Evolutionary conservation across 208 protist species (phyloP), one percentile per base, ranked within the genome.

Genomic region (Crithidia brevicula): DNA sequence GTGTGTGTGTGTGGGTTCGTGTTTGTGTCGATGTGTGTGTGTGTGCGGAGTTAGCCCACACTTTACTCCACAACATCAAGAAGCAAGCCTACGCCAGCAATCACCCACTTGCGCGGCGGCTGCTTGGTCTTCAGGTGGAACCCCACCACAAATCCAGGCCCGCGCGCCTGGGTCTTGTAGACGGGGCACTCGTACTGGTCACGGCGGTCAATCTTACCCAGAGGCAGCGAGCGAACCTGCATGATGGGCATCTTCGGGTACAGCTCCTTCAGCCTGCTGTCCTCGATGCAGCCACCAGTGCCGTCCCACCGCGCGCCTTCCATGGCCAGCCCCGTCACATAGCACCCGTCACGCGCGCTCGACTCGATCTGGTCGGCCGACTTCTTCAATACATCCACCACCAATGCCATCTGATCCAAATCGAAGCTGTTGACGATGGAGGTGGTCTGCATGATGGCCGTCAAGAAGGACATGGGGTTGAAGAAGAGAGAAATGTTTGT

Each of bases 391-490:
- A 98, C 92, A 81, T 98, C 95, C 50, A 96, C 81, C 34, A 97
- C 93, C 18, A 98, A 76, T 15, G 95, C 75, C 95, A 98, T 98
- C 76, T 97, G 92, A 82, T 99, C 98, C 13, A 99, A 88, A 54
- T 98, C 95, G 75, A 97, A 98, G 69, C 93, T 94, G 89, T 99
- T 99, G 58, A 96, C 91, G 68, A 98, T 98, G 4, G 98, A 98
- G 7, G 97, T 99, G 8, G 92, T 96, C 79, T 99, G 98, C 96
- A 99, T 98, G 57, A 99, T 98, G 63, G 98, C 98, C 22, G 98
- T 99, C 9, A 99, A 77, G 88, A 99, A 99, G 8, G 98, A 98
- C 95, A 99, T 98, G 36, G 98, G 98, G 81, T 99, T 99, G 85
- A 99, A 99, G 79, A 98, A 97, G 60, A 96, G 83, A 25, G 95